Evolutionary conservation across 768 basidiomycete species (phyloP).

Genomic region (Phallus indusiatus): DNA sequence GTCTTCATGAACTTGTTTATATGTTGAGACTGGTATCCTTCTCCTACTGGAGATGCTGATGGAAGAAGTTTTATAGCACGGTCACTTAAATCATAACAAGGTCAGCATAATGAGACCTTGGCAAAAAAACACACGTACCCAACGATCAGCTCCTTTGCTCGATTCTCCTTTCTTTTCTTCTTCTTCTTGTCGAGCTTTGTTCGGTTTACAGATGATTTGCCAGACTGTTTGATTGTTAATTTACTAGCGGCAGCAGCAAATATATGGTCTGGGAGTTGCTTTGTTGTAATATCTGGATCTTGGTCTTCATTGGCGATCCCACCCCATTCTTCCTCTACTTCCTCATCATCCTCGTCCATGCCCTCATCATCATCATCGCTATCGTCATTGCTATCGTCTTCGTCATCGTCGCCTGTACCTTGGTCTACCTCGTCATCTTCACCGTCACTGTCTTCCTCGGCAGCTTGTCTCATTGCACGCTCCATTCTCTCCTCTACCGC

Average conservation of each 20-base stretch:
- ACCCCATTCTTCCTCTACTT: constrained; percentile 18
- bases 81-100: not conserved
- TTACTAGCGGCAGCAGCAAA: constrained; percentile 39
- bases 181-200: constrained; percentile 12
- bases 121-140: constrained; percentile 32
- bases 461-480: constrained; percentile 33
- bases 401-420: not conserved
- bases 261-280: constrained; percentile 58
- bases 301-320: constrained; percentile 18
- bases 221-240: constrained; percentile 5
- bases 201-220: not conserved
- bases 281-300: constrained; percentile 21
- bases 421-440: constrained; percentile 12
- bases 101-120: not conserved
- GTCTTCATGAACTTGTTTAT: not conserved
- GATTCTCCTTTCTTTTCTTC: constrained; percentile 17
- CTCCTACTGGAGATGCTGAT: not conserved
- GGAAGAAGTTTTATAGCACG: not conserved
- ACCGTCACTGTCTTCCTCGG: constrained; percentile 18
- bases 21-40: not conserved
- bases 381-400: not conserved
- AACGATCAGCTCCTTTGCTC: constrained; percentile 41
- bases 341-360: constrained; percentile 19
- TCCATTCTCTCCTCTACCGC: constrained; percentile 27
- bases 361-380: constrained; percentile 6